Evolutionary conservation across 768 basidiomycete genomes (phyloP).

Genomic region (Termitomyces sp.): DNA sequence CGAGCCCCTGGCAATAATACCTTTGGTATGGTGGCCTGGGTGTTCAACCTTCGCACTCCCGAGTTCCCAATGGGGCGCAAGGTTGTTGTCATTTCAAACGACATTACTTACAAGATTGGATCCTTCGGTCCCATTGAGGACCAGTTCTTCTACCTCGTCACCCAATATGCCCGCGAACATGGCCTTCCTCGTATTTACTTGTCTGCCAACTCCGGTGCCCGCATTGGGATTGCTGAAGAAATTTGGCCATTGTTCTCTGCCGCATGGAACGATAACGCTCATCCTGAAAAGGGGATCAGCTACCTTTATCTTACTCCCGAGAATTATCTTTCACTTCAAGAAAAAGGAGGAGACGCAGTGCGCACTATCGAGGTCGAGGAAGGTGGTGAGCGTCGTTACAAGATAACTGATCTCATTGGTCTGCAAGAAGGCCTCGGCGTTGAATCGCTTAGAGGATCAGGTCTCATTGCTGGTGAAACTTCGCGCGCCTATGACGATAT

Average conservation of each 20-base stretch:
- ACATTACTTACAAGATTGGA: conserved; percentile 98
- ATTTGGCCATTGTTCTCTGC: conserved; percentile 81
- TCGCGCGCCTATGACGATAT: conserved; percentile 99
- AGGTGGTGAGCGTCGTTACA: conserved; percentile 83
- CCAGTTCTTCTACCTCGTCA: conserved; percentile 93
- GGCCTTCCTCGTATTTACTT: conserved; percentile 96
- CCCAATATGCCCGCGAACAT: conserved; percentile 83
- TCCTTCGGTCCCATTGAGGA: conserved; percentile 97
- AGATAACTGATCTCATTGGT: conserved; percentile 95
- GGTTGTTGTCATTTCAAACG: conserved; percentile 90
- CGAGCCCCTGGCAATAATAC: conserved; percentile 91
- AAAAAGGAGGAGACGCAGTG: conserved; percentile 75
- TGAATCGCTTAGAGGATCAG: conserved; percentile 92
- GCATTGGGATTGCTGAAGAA: conserved; percentile 95
- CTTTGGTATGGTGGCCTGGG: conserved; percentile 98
- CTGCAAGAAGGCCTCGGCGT: conserved; percentile 97
- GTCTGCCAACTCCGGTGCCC: conserved; percentile 98
- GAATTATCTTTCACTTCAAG: conserved; percentile 83
- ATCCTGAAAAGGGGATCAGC: conserved; percentile 92
- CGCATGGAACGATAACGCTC: conserved; percentile 78
- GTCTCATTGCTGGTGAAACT: conserved; percentile 97
- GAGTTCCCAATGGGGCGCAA: conserved; percentile 88
- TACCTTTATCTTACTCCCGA: conserved; percentile 96
- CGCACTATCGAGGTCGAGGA: conserved; percentile 82
- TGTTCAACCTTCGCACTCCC: conserved; percentile 87